Evolutionary conservation across 495 filamentous ascomycete species (phyloP).

Genomic region (Aspergillus campestris): DNA sequence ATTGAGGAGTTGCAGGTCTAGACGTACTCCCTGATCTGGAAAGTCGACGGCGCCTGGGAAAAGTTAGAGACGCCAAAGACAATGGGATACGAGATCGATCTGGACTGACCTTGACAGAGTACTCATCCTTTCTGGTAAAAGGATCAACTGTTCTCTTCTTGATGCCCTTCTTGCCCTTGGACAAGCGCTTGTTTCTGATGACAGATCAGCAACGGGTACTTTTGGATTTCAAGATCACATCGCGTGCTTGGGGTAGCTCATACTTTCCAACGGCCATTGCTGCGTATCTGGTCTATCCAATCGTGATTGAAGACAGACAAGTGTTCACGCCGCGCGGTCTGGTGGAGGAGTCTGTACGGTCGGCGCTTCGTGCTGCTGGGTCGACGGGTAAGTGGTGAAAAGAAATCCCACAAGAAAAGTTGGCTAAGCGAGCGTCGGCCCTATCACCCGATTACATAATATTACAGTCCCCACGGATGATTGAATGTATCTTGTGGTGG

Average conservation of each 20-base stretch:
- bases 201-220: constrained; percentile 15
- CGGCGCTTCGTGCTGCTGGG: constrained; percentile 27
- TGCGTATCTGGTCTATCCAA: constrained; percentile 47
- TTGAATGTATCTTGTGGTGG: neutral
- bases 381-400: constrained; percentile 30
- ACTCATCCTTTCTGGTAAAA: constrained; percentile 98
- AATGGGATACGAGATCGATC: neutral
- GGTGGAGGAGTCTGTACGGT: constrained; percentile 29
- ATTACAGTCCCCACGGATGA: constrained; percentile 6
- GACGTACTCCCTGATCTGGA: constrained; percentile 91
- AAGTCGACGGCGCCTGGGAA: constrained; percentile 81
- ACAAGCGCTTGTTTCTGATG: constrained; percentile 97
- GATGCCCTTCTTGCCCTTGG: constrained; percentile 99
- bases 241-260: constrained; percentile 25
- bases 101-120: constrained; percentile 76
- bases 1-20: neutral
- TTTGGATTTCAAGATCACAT: neutral
- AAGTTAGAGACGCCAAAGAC: constrained; percentile 14
- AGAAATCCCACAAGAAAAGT: constrained; percentile 43
- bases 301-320: constrained; percentile 37
- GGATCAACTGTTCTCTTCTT: constrained; percentile 99
- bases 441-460: constrained; percentile 29
- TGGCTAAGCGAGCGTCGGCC: constrained; percentile 40
- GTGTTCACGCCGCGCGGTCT: constrained; percentile 33
- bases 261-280: constrained; percentile 92